Conservation (phyloP, 805 yeast species). For the Lipomyces anomalus region DNA sequence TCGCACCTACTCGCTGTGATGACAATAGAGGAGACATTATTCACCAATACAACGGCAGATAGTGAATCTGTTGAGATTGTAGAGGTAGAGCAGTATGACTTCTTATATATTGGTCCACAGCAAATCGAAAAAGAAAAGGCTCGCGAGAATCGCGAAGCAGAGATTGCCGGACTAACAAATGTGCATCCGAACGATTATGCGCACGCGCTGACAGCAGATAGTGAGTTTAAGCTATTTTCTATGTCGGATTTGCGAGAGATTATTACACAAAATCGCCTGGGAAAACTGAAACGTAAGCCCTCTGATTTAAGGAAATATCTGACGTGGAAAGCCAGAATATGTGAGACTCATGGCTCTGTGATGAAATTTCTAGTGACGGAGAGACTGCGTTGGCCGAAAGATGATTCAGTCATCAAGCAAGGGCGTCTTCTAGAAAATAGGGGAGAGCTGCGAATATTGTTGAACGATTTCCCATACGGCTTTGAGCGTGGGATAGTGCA, state of each 20-base stretch:
- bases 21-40: too few relatives aligned
- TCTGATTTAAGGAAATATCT: conserved; percentile 26
- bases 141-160: too few relatives aligned
- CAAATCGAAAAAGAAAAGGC: too few relatives aligned
- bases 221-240: conserved; percentile 24
- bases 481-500: conserved; percentile 45
- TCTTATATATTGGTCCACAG: too few relatives aligned
- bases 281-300: conserved; percentile 27
- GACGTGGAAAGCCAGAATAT: conserved; percentile 25
- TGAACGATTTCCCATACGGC: conserved; percentile 53
- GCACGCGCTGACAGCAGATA: conserved; percentile 13
- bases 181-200: background rate
- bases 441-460: conserved; percentile 39
- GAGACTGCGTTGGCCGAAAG: conserved; percentile 28
- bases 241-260: conserved; percentile 28
- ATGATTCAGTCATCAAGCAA: conserved; percentile 6
- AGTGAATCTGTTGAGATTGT: too few relatives aligned
- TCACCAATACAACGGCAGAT: too few relatives aligned
- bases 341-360: conserved; percentile 25
- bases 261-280: conserved; percentile 26
- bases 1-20: too few relatives aligned
- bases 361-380: conserved; percentile 26
- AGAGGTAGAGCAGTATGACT: too few relatives aligned
- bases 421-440: conserved; percentile 18
- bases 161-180: background rate